Evolutionary conservation across 163 green algal species (phyloP), one percentile per base, ranked within the genome.

Genomic region (Chlorella variabilis): DNA sequence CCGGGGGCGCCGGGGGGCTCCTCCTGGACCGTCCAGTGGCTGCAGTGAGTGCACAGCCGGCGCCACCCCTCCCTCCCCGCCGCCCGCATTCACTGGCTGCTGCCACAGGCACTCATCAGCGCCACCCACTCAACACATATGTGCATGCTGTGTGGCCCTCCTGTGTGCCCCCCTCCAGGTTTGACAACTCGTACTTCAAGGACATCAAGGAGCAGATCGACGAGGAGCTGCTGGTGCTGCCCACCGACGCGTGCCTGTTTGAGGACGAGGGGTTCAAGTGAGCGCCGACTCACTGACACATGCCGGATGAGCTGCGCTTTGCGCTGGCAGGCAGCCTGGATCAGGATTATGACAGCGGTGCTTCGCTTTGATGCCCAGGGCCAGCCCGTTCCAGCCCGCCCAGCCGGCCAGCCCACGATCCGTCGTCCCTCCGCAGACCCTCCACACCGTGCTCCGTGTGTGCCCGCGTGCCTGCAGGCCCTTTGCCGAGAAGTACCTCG

Each of bases 1-100:
- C 90, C 94, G 4, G 91, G 85, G 27, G 82, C 67, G 17, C 83
- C 82, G 20, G 96, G 94, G 23, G 94, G 94, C 33, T 85, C 84
- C 56, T 94, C 88, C 42, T 99, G 96, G 96, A 99, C 96, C 0
- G 83, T 86, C 34, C 87, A 98, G 39, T 99, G 95, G 95, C 91
- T 98, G 0, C 91, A 91, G 66, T 99, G 98, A n/a, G 54, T 86
- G 91, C 86, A 29, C 54, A 62, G 51, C 18, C 13, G 51, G 9
- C 21, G 51, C 51, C 15, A 25, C 4, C 20, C 51, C 51, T 62
- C 9, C 51, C 56, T 31, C 6, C 6, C 56, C 56, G 56, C 56
- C 17, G 56, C 56, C 56, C 23, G 56, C 21, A 31, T n/a, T 65
- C n/a, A 15, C 45, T 54, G 45, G 11, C 11, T 54, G 15, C 23